Conservation (phyloP, 805 yeast genomes). For the Wickerhamomyces bovis region DNA sequence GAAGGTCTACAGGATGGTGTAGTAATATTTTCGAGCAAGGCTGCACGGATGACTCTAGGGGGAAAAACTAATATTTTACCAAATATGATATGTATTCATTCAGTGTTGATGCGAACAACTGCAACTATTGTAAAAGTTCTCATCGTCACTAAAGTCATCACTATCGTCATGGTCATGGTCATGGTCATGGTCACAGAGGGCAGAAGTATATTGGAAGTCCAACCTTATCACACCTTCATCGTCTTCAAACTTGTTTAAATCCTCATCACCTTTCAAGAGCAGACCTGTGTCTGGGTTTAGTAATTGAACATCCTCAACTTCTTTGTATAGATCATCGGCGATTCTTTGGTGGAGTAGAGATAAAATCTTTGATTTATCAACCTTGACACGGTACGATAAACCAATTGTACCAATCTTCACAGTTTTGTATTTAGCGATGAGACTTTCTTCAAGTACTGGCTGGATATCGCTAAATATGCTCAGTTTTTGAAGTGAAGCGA, state of each 20-base stretch:
- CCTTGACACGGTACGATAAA: conserved; percentile 13
- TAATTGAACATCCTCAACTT: conserved; percentile 12
- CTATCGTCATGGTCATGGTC: conserved; percentile 14
- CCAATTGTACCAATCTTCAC: conserved; percentile 16
- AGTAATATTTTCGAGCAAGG: too few relatives aligned
- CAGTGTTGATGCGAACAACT: conserved; percentile 20
- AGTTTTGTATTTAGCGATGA: conserved; percentile 9
- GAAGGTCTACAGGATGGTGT: too few relatives aligned
- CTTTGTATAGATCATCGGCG: conserved; percentile 17
- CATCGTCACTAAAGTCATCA: conserved; percentile 22
- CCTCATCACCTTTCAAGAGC: conserved; percentile 12
- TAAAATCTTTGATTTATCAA: conserved; percentile 12
- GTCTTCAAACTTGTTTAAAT: conserved; percentile 9
- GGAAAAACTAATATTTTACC: too few relatives aligned
- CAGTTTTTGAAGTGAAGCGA: conserved; percentile 17
- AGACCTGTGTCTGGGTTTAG: conserved; percentile 17
- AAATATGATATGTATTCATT: background rate
- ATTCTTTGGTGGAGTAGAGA: conserved; percentile 15
- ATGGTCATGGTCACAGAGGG: conserved; percentile 5
- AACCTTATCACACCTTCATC: conserved; percentile 12
- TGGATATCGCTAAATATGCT: conserved; percentile 22
- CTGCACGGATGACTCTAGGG: too few relatives aligned
- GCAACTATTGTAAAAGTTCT: conserved; percentile 20
- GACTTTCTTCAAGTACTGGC: conserved; percentile 18
- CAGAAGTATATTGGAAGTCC: conserved; percentile 14